These are phyloP conservation scores for Strobilomyces dryophilus DNA, from an alignment of 768 basidiomycete species.

Conservation along the genomic window DNA sequence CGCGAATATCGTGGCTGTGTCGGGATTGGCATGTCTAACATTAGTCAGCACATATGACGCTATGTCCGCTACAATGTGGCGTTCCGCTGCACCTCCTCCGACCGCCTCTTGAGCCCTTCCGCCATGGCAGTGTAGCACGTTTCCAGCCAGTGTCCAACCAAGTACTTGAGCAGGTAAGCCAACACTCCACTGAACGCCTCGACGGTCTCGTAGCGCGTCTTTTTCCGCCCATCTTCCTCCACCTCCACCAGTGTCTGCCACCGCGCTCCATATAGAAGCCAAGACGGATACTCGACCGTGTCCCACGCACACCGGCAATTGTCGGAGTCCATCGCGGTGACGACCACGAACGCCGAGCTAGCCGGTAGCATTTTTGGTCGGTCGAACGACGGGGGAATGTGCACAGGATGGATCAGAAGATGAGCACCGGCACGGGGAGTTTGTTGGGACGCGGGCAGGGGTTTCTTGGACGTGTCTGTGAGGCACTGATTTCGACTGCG, in stretches of 20 bases:
- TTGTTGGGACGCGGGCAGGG: conserved; percentile 41
- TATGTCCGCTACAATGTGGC: not conserved
- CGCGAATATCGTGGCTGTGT: conserved; percentile 21
- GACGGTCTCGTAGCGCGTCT: conserved; percentile 61
- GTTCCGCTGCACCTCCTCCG: conserved; percentile 33
- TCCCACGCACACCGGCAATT: conserved; percentile 58
- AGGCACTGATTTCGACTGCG: conserved; percentile 48
- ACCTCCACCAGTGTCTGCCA: conserved; percentile 57
- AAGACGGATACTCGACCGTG: conserved; percentile 36
- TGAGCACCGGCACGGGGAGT: conserved; percentile 45
- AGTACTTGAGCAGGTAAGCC: conserved; percentile 49
- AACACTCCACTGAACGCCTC: conserved; percentile 56
- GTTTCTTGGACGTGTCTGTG: conserved; percentile 38
- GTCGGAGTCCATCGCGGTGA: conserved; percentile 50
- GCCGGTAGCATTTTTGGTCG: conserved; percentile 32
- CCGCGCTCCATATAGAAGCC: conserved; percentile 51
- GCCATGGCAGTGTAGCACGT: conserved; percentile 52
- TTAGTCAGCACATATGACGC: conserved; percentile 14
- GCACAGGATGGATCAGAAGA: conserved; percentile 45
- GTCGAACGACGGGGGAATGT: conserved; percentile 58
- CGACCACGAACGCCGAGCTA: conserved; percentile 39
- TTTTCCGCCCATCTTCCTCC: conserved; percentile 39
- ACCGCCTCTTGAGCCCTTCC: conserved; percentile 49
- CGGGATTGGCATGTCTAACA: conserved; percentile 22
- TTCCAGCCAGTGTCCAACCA: conserved; percentile 40